Evolutionary conservation across 2,329 filamentous ascomycete species (phyloP), one percentile per base, ranked within the genome.

Genomic region (Dothistroma pini): DNA sequence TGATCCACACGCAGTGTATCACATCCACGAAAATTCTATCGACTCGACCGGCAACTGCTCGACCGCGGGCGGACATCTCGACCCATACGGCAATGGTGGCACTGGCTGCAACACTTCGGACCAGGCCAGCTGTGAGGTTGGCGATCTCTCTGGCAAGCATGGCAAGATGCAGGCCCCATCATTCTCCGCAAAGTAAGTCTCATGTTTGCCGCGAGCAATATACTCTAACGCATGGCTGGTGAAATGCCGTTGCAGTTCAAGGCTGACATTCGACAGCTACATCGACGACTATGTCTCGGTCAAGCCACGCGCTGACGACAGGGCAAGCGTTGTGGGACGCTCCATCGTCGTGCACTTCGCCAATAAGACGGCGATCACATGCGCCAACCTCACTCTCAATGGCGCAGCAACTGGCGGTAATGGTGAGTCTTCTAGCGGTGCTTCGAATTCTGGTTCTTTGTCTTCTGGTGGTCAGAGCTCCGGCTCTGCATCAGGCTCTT

Each of bases 321-420:
- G 7, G 19, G 69, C 69, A n/a, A 74, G 81, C 72, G 78, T 85
- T 60, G 83, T 83, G 54, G 79, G 83, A 68, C 76, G 79, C 49
- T 83, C 80, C 52, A 70, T 86, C 58, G 83, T 86, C 48, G 71
- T 86, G 47, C 83, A 86, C 67, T 75, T 74, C 52, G 72, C 77
- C 55, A 82, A 85, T 73, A 79, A 78, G 65, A 82, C 79, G 8
- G 79, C 81, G 63, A 76, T 86, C 67, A 79, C 80, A 32, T 86
- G 84, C 75, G 84, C 80, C 60, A 85, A 85, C 72, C 85, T 86
- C 70, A 72, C 66, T 9, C 56, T 68, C 19, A 61, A 63, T 47
- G 60, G 67, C 57, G 64, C 62, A 54, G 50, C 56, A n/a, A 34
- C 58, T 19, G 63, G 57, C 61, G 58, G 58, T 51, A 53, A 53